Evolutionary conservation across 306 rosid species (phyloP), one percentile per base, ranked within the genome.

Genomic region (Casuarina glauca): DNA sequence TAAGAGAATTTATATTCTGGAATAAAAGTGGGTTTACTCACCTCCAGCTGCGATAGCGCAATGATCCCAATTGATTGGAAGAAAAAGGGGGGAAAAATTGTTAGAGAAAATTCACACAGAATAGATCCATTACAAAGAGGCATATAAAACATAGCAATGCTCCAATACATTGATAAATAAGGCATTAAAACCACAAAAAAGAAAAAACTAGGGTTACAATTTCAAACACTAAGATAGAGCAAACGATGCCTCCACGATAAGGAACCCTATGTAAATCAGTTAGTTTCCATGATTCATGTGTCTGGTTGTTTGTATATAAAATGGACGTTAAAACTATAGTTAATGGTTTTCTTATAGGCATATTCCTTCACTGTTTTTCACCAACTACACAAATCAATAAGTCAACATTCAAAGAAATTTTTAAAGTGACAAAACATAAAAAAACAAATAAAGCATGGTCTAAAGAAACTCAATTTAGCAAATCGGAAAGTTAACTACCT

Each of bases 21-120:
- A 13, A 73, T 58, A 79, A 63, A 69, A 45, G 57, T 54, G 66
- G 62, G 52, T 52, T 85, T 58, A 80, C 82, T 83, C 84, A 93
- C 98, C 94, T 93, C 98, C 77, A 87, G 80, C 98, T 93, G 89
- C 35, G 74, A 83, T 72, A 55, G 67, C 75, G 46, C 26, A 52
- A 67, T 44, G 69, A 79, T 78, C 78, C 76, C 84, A 82, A 79
- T 67, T 78, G 60, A 78, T 77, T 69, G 77, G 67, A 72, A 62
- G 79, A 36, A 20, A 74, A 70, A 78, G 74, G 13, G n/a, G 38
- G 68, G 32, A 73, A 63, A 75, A 69, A 57, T 44, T 20, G 82
- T 84, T 72, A 86, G 92, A 72, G n/a, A 72, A 26, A 49, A 68
- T 52, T 6, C 20, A 70, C 52, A 51, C 49, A 46, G 54, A 3